Conservation (phyloP, 305 asterid genomes). For the Fraxinus velutina region DNA sequence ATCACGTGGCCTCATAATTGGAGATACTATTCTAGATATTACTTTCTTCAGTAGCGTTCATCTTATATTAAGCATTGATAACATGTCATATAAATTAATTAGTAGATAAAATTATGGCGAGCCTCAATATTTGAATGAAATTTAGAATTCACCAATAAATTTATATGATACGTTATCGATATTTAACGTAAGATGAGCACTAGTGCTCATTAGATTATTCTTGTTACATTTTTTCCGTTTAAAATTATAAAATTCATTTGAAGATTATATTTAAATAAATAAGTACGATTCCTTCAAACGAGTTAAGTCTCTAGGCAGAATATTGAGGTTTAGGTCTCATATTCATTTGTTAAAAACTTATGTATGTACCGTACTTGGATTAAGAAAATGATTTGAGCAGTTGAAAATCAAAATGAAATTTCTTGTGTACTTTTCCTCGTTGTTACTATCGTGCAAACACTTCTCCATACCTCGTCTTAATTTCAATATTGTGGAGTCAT, state of each 20-base stretch:
- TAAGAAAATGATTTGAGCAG: not conserved
- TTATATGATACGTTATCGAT: not conserved
- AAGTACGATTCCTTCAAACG: not conserved
- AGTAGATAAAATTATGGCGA: no score
- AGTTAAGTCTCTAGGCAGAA: not conserved
- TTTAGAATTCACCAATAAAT: not conserved
- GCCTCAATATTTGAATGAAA: not conserved
- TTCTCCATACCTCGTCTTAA: not conserved
- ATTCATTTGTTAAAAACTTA: not conserved
- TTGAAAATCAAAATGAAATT: not conserved
- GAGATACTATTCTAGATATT: not conserved
- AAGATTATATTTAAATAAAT: not conserved
- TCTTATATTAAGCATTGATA: no score
- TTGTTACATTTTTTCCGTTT: not conserved
- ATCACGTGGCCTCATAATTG: not conserved
- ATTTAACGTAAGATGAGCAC: not conserved
- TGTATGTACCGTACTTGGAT: not conserved
- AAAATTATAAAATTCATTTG: not conserved
- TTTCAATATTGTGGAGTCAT: not conserved
- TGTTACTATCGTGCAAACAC: not conserved
- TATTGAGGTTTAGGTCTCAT: not conserved
- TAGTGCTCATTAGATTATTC: not conserved
- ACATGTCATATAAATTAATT: not conserved
- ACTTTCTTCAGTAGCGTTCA: not conserved
- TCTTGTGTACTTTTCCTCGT: not conserved